phyloP scores from a whole-genome alignment of 2,329 filamentous ascomycete species.

The Diaporthe nobilis region DNA sequence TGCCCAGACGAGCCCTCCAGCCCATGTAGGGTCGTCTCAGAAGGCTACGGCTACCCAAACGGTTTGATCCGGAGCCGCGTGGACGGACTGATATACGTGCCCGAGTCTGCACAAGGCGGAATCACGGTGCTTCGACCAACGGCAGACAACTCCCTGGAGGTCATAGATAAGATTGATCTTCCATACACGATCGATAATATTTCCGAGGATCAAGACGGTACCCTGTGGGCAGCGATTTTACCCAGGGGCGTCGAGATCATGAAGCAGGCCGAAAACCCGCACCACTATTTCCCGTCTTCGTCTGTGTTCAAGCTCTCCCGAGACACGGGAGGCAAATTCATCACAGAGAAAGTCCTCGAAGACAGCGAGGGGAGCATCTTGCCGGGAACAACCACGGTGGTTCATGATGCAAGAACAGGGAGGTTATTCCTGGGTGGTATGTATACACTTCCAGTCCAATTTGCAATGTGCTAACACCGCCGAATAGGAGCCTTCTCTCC shows the following conservation, averaged over 20 bases:
- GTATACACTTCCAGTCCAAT: neutral
- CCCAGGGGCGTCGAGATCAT: slow-evolving; percentile 23
- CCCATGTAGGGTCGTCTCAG: slow-evolving; percentile 19
- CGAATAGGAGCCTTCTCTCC: slow-evolving; percentile 13
- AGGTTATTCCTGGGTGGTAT: slow-evolving; percentile 26
- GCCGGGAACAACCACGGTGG: slow-evolving; percentile 30
- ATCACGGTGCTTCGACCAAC: slow-evolving; percentile 21
- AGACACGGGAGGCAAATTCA: neutral
- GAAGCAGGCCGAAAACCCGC: neutral
- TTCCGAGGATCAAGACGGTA: slow-evolving; percentile 24
- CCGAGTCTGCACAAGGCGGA: slow-evolving; percentile 16
- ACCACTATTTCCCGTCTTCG: slow-evolving; percentile 8
- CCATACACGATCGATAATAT: slow-evolving; percentile 29
- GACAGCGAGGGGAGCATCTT: slow-evolving; percentile 7
- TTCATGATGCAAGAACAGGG: slow-evolving; percentile 21
- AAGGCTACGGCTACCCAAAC: slow-evolving; percentile 33
- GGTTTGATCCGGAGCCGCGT: slow-evolving; percentile 21
- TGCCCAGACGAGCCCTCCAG: neutral
- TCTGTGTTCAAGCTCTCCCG: slow-evolving; percentile 28
- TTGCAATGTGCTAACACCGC: neutral
- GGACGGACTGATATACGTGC: slow-evolving; percentile 27
- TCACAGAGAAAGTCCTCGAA: slow-evolving; percentile 18
- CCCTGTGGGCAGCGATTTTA: slow-evolving; percentile 22
- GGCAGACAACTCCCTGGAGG: slow-evolving; percentile 17
- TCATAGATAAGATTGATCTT: neutral